These are phyloP conservation scores for Barbarea vulgaris DNA, from an alignment of 345 rosid species.

Conservation along the genomic window DNA sequence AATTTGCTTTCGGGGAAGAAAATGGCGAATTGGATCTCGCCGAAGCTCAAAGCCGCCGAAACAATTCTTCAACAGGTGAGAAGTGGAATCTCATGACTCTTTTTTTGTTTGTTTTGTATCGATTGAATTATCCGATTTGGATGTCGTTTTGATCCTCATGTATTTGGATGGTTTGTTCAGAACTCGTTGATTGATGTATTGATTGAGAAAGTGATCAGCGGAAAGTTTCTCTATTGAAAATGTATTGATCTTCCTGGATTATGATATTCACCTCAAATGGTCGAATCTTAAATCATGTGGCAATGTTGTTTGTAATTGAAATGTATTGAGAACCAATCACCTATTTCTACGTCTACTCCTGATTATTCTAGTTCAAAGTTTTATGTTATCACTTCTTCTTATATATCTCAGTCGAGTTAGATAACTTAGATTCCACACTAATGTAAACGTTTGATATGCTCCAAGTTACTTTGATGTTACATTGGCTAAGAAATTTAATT, in stretches of 20 bases:
- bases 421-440: neutral
- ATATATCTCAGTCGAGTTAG: too few species aligned
- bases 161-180: too few species aligned
- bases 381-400: neutral
- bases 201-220: neutral
- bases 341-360: too few species aligned
- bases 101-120: too few species aligned
- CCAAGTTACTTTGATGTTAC: neutral
- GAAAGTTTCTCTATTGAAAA: neutral
- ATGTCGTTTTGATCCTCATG: neutral
- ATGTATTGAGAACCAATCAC: neutral
- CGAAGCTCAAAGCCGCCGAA: slow-evolving; percentile 92
- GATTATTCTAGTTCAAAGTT: neutral
- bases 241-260: neutral
- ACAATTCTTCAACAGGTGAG: slow-evolving; percentile 77
- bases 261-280: neutral
- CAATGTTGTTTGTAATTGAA: neutral
- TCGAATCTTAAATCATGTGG: neutral
- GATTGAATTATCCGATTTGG: neutral
- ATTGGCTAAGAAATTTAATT: neutral
- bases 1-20: neutral
- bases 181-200: too few species aligned
- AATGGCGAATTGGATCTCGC: slow-evolving; percentile 96
- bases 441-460: neutral
- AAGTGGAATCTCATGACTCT: slow-evolving; percentile 6